Evolutionary conservation across 176 grass and related monocot genomes (phyloP).

Genomic region (Pontederia paniculata): DNA sequence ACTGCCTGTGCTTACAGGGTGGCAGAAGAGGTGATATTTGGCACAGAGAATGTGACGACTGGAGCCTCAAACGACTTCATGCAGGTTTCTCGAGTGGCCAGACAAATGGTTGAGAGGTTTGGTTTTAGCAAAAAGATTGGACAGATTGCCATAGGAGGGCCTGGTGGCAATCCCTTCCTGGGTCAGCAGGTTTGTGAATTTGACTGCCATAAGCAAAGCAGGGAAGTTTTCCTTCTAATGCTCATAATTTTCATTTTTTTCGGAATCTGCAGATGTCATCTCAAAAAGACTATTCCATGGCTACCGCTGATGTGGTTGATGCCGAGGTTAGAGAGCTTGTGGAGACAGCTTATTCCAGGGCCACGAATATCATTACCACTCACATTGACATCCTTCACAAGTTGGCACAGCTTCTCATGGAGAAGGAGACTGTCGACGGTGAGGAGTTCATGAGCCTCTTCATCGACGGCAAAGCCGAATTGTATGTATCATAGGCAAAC

Average conservation of each 20-base stretch:
- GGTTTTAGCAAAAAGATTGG: conserved; percentile 98
- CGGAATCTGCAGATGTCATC: conserved; percentile 53
- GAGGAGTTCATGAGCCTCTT: conserved; percentile 99
- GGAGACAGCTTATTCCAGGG: conserved; percentile 61
- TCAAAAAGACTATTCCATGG: conserved; percentile 98
- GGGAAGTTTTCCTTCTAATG: background rate
- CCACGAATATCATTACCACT: conserved; percentile 53
- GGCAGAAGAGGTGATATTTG: conserved; percentile 99
- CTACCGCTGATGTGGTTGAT: conserved; percentile 78
- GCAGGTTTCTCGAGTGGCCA: conserved; percentile 92
- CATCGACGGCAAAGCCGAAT: conserved; percentile 81
- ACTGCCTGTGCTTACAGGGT: conserved; percentile 39
- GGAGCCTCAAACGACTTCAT: conserved; percentile 95
- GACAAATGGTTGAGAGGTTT: conserved; percentile 98
- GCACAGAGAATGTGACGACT: conserved; percentile 80
- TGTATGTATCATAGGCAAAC: conserved; percentile 54
- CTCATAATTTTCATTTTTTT: conserved; percentile 1
- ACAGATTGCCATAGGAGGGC: conserved; percentile 74
- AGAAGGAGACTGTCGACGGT: conserved; percentile 92
- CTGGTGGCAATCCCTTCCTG: conserved; percentile 95
- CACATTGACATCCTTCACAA: conserved; percentile 89
- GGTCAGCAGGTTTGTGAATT: conserved; percentile 64
- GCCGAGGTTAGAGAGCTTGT: conserved; percentile 88
- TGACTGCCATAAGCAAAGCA: background rate
- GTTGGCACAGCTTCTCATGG: conserved; percentile 79